Evolutionary conservation across 139 green algal species (phyloP), one percentile per base, ranked within the genome.

Genomic region (Limnomonas spitsbergensis): DNA sequence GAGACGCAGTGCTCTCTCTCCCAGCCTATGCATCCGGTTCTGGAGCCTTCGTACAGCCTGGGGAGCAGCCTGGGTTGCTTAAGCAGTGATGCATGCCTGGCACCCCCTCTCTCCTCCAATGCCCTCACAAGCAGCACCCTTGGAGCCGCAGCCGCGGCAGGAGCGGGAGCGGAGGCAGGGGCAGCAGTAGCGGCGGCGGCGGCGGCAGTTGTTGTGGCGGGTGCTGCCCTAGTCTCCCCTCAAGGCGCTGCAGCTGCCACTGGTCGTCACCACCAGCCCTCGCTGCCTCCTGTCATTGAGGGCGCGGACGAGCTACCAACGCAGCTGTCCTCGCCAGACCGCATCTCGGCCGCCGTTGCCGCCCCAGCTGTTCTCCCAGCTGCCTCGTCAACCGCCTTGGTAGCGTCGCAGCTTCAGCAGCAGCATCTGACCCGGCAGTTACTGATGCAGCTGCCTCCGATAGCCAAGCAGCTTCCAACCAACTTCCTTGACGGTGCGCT

Each of bases 211-310:
- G n/a, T n/a, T n/a, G n/a, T n/a, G n/a, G n/a, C n/a, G n/a, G n/a
- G n/a, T n/a, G n/a, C n/a, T n/a, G n/a, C n/a, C n/a, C n/a, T n/a
- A n/a, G n/a, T n/a, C n/a, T n/a, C n/a, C n/a, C n/a, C n/a, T n/a
- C n/a, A n/a, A n/a, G n/a, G n/a, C n/a, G n/a, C n/a, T n/a, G n/a
- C n/a, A n/a, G n/a, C n/a, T n/a, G n/a, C n/a, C n/a, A 14, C 14
- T 61, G 14, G 14, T 61, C 47, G 14, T 61, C 47, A 61, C 14
- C 47, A 61, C 47, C 14, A 29, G 27, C 56, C 56, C 56, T 70
- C 56, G 7, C 56, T 70, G 4, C 56, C 56, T 70, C 56, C 56
- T 70, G 56, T 70, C 14, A 24, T 70, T 7, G 56, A 70, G 56
- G 56, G 56, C 4, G 4, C 29, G 6, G 56, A 70, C 29, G 56